Base-by-base conservation (phyloP, 257 asterid species). In the Solanum pennellii region DNA sequence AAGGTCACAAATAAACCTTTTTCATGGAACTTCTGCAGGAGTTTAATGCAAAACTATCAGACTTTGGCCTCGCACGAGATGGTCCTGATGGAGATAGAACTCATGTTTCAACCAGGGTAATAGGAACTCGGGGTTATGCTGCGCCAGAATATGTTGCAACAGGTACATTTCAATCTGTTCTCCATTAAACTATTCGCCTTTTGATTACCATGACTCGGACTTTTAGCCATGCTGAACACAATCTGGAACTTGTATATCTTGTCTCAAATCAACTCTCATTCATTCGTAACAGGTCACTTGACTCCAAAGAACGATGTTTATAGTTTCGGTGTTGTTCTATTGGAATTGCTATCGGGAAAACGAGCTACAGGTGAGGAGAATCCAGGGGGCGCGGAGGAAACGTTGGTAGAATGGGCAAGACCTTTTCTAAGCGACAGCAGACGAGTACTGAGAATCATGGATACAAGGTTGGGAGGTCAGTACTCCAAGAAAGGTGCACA, bases 81-180 rank as follows among this genome's bases (percentile, higher is more conserved):
- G 96, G 95, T 45, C 98, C 96, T 5, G 90, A 86, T 41, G 98
- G 96, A 62, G 96, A 94, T 87, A 88, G 90, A 84, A 94, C 96
- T 37, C 98, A 94, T 83, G 98, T 94, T 44, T 94, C 98, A 33
- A 94, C 98, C 25, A 88, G 96, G 88, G 92, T 93, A 20, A 89
- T 94, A 5, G 98, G 98, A n/a, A 94, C 96, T 47, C 89, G 83
- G 86, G 98, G 98, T 12, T 94, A 94, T 86, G 96, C 98, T 39
- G 98, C 98, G 35, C 98, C 98, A 1, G 96, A 94, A 87, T 94
- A 93, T 42, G 87, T 94, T 39, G 93, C 94, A 35, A 91, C 94
- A 89, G 98, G 95, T 93, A 85, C 10, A 56, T 37, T 35, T 14
- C 66, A 45, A 15, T 86, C 77, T 13, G 25, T 35, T 56, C 41